Conservation (phyloP, 1,284 basidiomycete genomes). For the Melampsora americana region DNA sequence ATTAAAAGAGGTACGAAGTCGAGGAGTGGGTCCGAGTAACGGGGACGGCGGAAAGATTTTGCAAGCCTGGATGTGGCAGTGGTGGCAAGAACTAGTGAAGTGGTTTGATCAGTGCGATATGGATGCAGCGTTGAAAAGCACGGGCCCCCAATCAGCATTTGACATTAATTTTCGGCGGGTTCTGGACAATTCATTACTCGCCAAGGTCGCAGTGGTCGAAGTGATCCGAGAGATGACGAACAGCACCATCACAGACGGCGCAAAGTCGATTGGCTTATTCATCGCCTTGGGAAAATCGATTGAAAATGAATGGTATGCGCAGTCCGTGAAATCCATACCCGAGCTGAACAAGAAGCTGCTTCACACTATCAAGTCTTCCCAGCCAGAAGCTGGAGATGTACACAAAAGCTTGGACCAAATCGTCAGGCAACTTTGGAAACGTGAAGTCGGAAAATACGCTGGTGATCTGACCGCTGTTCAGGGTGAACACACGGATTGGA, state of each 20-base stretch:
- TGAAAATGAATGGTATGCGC: constrained; percentile 41
- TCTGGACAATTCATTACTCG: constrained; percentile 20
- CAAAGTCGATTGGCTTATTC: constrained; percentile 41
- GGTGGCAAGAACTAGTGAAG: constrained; percentile 24
- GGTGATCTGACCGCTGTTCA: constrained; percentile 27
- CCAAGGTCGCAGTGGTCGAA: constrained; percentile 37
- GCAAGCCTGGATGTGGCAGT: constrained; percentile 43
- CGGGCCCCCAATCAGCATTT: constrained; percentile 3
- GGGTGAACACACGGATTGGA: constrained; percentile 40
- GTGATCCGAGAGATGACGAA: constrained; percentile 41
- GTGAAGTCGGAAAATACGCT: constrained; percentile 11
- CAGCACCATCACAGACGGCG: constrained; percentile 40
- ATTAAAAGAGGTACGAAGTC: constrained; percentile 26
- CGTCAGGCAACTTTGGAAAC: constrained; percentile 30
- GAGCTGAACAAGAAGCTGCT: constrained; percentile 33
- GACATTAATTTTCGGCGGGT: constrained; percentile 5
- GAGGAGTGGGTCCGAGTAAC: constrained; percentile 19
- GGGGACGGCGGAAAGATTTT: constrained; percentile 33
- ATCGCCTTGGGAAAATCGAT: constrained; percentile 41
- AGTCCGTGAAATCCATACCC: constrained; percentile 32
- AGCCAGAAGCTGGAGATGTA: background rate
- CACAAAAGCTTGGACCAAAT: constrained; percentile 20
- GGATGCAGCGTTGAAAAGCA: constrained; percentile 5
- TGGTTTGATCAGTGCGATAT: constrained; percentile 20
- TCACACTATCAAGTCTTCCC: constrained; percentile 21